Conservation (phyloP, 805 yeast genomes). For the Ogataea minuta region DNA sequence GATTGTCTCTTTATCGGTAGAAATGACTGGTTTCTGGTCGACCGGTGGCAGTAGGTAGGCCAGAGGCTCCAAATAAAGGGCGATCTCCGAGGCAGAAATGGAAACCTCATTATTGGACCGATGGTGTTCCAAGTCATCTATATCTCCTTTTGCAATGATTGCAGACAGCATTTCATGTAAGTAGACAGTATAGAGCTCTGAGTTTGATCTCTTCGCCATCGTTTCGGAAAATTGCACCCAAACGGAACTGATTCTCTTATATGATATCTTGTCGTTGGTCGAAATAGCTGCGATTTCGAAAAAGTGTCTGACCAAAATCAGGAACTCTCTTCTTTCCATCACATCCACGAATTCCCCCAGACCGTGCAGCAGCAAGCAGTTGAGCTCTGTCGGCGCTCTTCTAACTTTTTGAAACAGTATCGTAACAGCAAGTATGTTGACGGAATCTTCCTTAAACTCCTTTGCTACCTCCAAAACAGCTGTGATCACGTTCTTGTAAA, state of each 20-base stretch:
- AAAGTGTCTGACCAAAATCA: slow-evolving; percentile 56
- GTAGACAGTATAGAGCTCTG: slow-evolving; percentile 54
- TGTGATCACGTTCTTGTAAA: slow-evolving; percentile 65
- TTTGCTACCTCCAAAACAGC: slow-evolving; percentile 67
- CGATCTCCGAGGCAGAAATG: slow-evolving; percentile 67
- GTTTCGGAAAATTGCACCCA: slow-evolving; percentile 43
- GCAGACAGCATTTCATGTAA: slow-evolving; percentile 63
- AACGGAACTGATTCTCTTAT: slow-evolving; percentile 47
- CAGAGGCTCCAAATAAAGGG: slow-evolving; percentile 63
- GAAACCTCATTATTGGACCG: slow-evolving; percentile 72
- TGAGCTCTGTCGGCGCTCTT: slow-evolving; percentile 49
- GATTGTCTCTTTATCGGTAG: slow-evolving; percentile 49
- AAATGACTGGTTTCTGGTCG: slow-evolving; percentile 41
- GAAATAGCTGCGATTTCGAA: slow-evolving; percentile 49
- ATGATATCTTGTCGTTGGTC: slow-evolving; percentile 37
- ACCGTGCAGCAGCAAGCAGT: slow-evolving; percentile 56
- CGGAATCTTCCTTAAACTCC: slow-evolving; percentile 64
- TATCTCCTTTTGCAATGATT: slow-evolving; percentile 78
- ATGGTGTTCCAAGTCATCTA: slow-evolving; percentile 67
- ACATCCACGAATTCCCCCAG: slow-evolving; percentile 60
- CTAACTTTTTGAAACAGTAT: slow-evolving; percentile 74
- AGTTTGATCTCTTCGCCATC: slow-evolving; percentile 31
- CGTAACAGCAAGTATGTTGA: slow-evolving; percentile 75
- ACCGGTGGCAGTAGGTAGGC: slow-evolving; percentile 69
- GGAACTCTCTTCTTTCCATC: slow-evolving; percentile 65